phyloP scores from a whole-genome alignment of 1,284 basidiomycete species.

The Tilletia horrida region DNA sequence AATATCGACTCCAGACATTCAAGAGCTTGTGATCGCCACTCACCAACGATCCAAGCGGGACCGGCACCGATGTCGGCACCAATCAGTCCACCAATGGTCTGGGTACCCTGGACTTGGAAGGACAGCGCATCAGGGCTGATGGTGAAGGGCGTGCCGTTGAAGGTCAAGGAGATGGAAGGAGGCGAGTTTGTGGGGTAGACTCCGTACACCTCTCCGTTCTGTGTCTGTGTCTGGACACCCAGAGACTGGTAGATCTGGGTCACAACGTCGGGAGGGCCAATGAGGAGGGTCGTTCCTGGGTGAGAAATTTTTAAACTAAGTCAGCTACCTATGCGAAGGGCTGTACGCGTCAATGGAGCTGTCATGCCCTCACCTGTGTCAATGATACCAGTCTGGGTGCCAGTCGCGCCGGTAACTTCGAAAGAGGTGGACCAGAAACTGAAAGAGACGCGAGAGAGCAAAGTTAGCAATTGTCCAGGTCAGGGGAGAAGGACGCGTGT shows the following conservation, averaged over 20 bases:
- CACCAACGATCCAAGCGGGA: conserved; percentile 2
- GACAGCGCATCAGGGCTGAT: conserved; percentile 18
- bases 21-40: background rate
- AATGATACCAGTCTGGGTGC: conserved; percentile 19
- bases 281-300: conserved; percentile 19
- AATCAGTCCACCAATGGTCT: conserved; percentile 11
- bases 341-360: too few species aligned
- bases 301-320: too few species aligned
- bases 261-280: conserved; percentile 16
- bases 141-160: conserved; percentile 18
- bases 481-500: background rate
- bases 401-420: background rate
- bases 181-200: conserved; percentile 4
- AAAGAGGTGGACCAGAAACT: conserved; percentile 11
- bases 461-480: background rate
- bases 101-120: background rate
- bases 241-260: conserved; percentile 13
- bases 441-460: background rate
- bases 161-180: conserved; percentile 19
- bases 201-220: conserved; percentile 18
- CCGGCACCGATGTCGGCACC: conserved; percentile 17
- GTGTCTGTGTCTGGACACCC: conserved; percentile 17
- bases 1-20: too few species aligned
- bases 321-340: too few species aligned
- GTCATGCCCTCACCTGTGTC: conserved; percentile 9